Base-by-base conservation (phyloP, 208 protist genomes). In the Leptomonas pyrrhocoris region DNA sequence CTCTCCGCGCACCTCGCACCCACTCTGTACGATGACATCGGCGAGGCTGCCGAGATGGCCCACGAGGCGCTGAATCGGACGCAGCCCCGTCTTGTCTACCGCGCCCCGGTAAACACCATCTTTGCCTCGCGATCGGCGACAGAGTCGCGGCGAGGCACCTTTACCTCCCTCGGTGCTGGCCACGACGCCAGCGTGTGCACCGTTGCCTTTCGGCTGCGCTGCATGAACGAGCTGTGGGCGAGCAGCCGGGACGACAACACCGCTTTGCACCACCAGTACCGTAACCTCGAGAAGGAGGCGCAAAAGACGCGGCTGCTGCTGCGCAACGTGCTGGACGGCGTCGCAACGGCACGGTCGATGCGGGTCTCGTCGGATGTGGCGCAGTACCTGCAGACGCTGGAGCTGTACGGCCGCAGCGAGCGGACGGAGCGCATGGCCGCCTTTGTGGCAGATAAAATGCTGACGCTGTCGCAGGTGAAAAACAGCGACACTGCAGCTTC, bases 121-220 rank as follows among this genome's bases (percentile, higher is more conserved):
- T 97, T 95, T 68, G 83, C 91, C 62, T 77, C 84, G 27, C 80
- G 79, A 18, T 43, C 73, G 7, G 61, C 85, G 25, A 68, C 81
- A 18, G 67, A 73, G 23, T 73, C 83, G 38, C 55, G 65, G 21
- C 75, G 81, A 34, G 73, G 79, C 54, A 89, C 84, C 62, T 56
- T 92, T 31, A 81, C 77, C 16, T 61, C 51, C 7, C 46, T 88
- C 13, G 56, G 77, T 21, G 62, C 74, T 9, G 60, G 82, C 34
- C 48, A 79, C 31, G 85, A 95, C 56, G 80, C 74, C 60, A 84
- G 69, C 3, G 73, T 97, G 15, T 83, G 84, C 28, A 86, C 89
- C 0, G 89, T 97, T 0, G 89, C 94, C 76, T 94, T 93, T 72
- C 85, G 94, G 61, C 68, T 97, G 36, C 83, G 63, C 36, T 79